These are phyloP conservation scores for Lathyrus sativus DNA, from an alignment of 306 rosid species.

Conservation along the genomic window DNA sequence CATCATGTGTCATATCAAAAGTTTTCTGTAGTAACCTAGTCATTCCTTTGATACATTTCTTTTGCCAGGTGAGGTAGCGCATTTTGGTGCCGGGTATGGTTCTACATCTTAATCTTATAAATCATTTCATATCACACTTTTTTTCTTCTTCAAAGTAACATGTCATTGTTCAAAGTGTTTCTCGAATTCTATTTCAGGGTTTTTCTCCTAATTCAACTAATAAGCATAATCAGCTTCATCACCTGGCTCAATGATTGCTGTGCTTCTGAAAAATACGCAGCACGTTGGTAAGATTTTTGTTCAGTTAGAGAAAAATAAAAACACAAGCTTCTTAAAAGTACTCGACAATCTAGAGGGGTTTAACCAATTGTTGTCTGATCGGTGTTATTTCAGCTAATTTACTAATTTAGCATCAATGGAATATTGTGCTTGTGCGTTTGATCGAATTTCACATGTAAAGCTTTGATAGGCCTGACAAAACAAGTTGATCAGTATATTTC, in stretches of 20 bases:
- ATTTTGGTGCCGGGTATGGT: conserved; percentile 96
- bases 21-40: conserved; percentile 15
- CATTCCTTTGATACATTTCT: conserved; percentile 38
- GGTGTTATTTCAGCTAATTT: conserved; percentile 25
- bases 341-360: not conserved
- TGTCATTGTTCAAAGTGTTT: conserved; percentile 21
- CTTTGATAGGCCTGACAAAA: conserved; percentile 10
- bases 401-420: conserved; percentile 26
- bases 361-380: conserved; percentile 19
- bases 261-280: conserved; percentile 62
- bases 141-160: conserved; percentile 9
- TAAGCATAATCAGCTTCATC: conserved; percentile 91
- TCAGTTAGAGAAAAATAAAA: conserved; percentile 26
- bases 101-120: conserved; percentile 28
- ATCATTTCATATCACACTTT: conserved; percentile 19
- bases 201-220: conserved; percentile 89
- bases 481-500: conserved; percentile 34
- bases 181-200: conserved; percentile 61
- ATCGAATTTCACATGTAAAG: conserved; percentile 16
- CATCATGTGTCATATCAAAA: conserved; percentile 18
- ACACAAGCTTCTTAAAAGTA: conserved; percentile 22
- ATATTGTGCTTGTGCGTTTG: conserved; percentile 8
- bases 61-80: conserved; percentile 81
- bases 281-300: conserved; percentile 73
- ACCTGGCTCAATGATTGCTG: conserved; percentile 85